These are phyloP conservation scores for Astrocystis sublimbata DNA, from an alignment of 495 filamentous ascomycete genomes.

Conservation along the genomic window DNA sequence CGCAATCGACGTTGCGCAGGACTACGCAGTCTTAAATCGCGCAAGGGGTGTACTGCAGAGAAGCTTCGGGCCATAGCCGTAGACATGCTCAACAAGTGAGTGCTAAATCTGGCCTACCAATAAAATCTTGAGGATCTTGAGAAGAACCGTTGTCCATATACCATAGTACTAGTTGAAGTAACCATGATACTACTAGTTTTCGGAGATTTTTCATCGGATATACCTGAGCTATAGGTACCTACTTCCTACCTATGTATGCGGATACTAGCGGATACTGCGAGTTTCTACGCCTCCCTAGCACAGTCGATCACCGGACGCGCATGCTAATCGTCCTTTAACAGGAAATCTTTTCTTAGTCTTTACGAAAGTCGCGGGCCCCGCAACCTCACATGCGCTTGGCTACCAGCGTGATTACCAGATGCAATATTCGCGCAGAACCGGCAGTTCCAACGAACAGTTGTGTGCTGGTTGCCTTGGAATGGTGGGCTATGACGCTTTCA, in stretches of 20 bases:
- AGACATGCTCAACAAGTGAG: constrained; percentile 30
- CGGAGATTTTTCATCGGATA: constrained; percentile 40
- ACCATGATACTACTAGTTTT: constrained; percentile 31
- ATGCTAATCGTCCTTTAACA: constrained; percentile 18
- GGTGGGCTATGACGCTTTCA: too few species aligned
- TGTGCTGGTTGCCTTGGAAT: constrained; percentile 22
- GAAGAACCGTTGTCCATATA: constrained; percentile 28
- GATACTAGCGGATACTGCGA: constrained; percentile 26
- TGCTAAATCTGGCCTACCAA: constrained; percentile 30
- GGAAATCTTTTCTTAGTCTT: constrained; percentile 12
- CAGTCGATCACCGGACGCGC: constrained; percentile 22
- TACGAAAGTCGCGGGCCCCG: background rate
- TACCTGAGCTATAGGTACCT: constrained; percentile 30
- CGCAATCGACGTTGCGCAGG: constrained; percentile 13
- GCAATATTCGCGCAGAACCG: background rate
- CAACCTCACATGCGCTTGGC: background rate
- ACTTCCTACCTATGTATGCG: too few species aligned
- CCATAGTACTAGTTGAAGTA: constrained; percentile 32
- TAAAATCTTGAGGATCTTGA: constrained; percentile 10
- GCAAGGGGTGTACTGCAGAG: constrained; percentile 36
- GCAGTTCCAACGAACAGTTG: constrained; percentile 11
- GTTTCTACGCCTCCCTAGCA: constrained; percentile 26
- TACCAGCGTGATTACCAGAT: background rate
- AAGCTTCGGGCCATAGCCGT: constrained; percentile 29
- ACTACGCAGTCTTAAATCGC: constrained; percentile 26